Conservation (phyloP, 768 basidiomycete genomes). For the Leccinum uliginosum region DNA sequence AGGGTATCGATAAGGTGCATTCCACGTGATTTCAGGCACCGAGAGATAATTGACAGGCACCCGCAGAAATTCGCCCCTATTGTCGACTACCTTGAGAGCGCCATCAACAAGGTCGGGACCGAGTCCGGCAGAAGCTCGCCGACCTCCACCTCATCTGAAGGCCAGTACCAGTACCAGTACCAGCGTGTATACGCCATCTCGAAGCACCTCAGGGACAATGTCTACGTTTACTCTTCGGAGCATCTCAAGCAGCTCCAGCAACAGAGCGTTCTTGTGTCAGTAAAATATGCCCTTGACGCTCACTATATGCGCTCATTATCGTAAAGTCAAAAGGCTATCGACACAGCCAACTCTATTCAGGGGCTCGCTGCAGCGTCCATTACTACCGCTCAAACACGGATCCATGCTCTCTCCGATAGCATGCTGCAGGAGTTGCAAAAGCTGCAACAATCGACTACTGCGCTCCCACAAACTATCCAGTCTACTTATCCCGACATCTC, state of each 20-base stretch:
- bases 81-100: conserved; percentile 64
- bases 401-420: conserved; percentile 57
- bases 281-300: conserved; percentile 5
- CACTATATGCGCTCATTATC: conserved; percentile 3
- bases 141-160: conserved; percentile 44
- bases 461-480: conserved; percentile 57
- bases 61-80: conserved; percentile 66
- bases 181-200: conserved; percentile 70
- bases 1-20: conserved; percentile 69
- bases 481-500: conserved; percentile 54
- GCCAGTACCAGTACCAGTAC: conserved; percentile 61
- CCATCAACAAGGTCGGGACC: conserved; percentile 44
- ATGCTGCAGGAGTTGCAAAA: conserved; percentile 67
- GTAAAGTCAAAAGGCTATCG: conserved; percentile 61
- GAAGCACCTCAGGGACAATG: conserved; percentile 55
- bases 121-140: conserved; percentile 45
- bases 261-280: conserved; percentile 64
- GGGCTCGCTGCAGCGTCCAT: conserved; percentile 55
- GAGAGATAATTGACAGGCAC: conserved; percentile 8
- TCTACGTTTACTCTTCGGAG: conserved; percentile 63
- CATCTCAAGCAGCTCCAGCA: conserved; percentile 67
- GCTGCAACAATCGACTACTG: conserved; percentile 55
- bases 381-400: conserved; percentile 48
- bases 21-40: conserved; percentile 16
- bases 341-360: conserved; percentile 62